Percentiles rank a stretch among this genome's conserved stretches.
These are phyloP conservation scores for Zymoseptoria crescenta DNA, from an alignment of 2,329 filamentous ascomycete species.

Conservation along the genomic window DNA sequence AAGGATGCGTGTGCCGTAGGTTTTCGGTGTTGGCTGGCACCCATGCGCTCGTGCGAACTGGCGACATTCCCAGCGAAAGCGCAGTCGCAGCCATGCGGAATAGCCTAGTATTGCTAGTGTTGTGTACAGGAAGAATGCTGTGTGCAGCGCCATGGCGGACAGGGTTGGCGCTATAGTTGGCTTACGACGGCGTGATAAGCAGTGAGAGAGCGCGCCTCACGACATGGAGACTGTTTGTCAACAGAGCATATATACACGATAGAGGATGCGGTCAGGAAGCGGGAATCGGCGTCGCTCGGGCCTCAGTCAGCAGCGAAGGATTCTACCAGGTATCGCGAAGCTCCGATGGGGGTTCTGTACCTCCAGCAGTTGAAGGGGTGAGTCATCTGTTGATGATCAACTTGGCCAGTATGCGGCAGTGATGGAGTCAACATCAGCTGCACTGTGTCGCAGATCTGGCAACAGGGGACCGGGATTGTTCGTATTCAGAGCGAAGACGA, in stretches of 20 bases:
- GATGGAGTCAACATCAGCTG: background rate
- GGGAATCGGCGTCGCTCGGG: background rate
- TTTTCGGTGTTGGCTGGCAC: background rate
- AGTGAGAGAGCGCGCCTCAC: background rate
- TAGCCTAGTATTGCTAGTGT: background rate
- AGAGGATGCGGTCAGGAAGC: background rate
- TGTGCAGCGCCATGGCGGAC: background rate
- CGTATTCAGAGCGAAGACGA: no score
- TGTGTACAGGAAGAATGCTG: background rate
- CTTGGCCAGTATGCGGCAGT: background rate
- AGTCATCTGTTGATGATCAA: background rate
- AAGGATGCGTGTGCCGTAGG: background rate
- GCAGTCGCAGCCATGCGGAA: background rate
- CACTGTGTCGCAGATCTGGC: no score
- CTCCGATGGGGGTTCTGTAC: background rate
- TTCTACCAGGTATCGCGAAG: background rate
- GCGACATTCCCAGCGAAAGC: background rate
- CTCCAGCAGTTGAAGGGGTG: background rate
- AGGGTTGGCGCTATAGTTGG: background rate
- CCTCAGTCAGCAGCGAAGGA: background rate
- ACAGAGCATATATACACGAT: background rate
- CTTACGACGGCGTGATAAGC: background rate
- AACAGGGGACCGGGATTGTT: no score
- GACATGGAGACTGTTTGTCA: background rate
- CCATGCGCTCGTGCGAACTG: background rate